Evolutionary conservation across 495 filamentous ascomycete species (phyloP), one percentile per base, ranked within the genome.

Genomic region (Neurospora tetraspora): DNA sequence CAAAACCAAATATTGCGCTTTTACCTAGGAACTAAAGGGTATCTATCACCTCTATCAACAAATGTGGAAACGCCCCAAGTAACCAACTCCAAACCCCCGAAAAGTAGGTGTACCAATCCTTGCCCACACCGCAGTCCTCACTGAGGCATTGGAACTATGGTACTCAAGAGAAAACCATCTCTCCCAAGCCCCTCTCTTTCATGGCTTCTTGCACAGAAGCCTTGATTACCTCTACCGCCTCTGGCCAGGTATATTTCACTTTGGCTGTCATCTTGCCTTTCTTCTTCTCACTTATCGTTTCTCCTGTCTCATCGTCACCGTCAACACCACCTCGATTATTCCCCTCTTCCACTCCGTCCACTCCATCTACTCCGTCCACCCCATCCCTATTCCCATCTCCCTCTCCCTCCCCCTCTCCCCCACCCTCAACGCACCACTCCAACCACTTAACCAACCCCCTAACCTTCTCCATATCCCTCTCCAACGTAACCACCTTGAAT

Each of bases 351-450:
- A 75, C 69, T 42, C 14, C 47, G 40, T 68, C 10, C 69, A 9
- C 65, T 68, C 16, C n/a, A n/a, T n/a, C n/a, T n/a, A n/a, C n/a
- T n/a, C n/a, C n/a, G 3, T 37, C 61, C 10, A 45, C 1, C 18
- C 16, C 14, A 31, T 39, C 39, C 1, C 14, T 77, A 75, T 72
- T 76, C 77, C 74, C 71, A 71, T 5, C 74, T 6, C 80, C 31
- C 72, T 75, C 69, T 74, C 70, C 71, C 20, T 79, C 81, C 5
- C 80, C 69, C 72, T 71, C 71, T 23, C 78, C 81, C 10, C 80
- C 80, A 53, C 91, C 88, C 37, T 86, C 87, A 36, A 96, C 81
- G 2, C 94, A 80, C 89, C 91, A 94, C 16, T 78, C 85, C 39
- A 97, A 70, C 93, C 93, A 97, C 73, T 82, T 86, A 1, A 90